Conservation (phyloP, 2,329 filamentous ascomycete species). For the Metarhizium album region DNA sequence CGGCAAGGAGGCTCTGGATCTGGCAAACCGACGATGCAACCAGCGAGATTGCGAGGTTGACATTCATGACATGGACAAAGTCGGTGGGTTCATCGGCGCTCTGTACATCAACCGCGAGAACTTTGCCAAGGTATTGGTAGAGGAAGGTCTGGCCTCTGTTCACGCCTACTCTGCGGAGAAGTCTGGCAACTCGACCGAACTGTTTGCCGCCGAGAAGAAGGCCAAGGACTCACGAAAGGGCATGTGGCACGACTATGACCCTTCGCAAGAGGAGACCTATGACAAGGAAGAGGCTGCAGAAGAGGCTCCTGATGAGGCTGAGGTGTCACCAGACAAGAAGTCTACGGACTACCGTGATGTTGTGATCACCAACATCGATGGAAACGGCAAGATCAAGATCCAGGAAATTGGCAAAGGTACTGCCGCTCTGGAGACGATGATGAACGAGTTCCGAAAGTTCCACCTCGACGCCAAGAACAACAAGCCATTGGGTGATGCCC, state of each 20-base stretch:
- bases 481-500: slow-evolving; percentile 59
- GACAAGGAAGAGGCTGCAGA: slow-evolving; percentile 39
- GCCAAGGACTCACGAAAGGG: slow-evolving; percentile 85
- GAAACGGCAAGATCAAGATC: slow-evolving; percentile 73
- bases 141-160: slow-evolving; percentile 87
- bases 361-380: slow-evolving; percentile 81
- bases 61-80: slow-evolving; percentile 89
- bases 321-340: slow-evolving; percentile 53
- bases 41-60: slow-evolving; percentile 96
- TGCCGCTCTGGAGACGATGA: slow-evolving; percentile 72
- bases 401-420: slow-evolving; percentile 86
- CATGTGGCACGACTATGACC: slow-evolving; percentile 91
- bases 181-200: slow-evolving; percentile 76
- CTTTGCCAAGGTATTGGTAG: slow-evolving; percentile 85
- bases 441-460: slow-evolving; percentile 85
- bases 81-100: slow-evolving; percentile 92
- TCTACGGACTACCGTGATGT: slow-evolving; percentile 82
- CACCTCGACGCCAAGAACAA: slow-evolving; percentile 77
- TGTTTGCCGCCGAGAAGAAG: slow-evolving; percentile 75
- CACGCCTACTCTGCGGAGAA: slow-evolving; percentile 95
- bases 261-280: slow-evolving; percentile 65
- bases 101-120: slow-evolving; percentile 91
- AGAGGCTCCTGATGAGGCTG: slow-evolving; percentile 37
- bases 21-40: slow-evolving; percentile 78
- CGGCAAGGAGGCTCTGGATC: slow-evolving; percentile 86